A percentile compares a stretch with the other conserved stretches of the same genome.
Evolutionary conservation across 1,284 basidiomycete genomes (phyloP).

Genomic region (Farysia itapuensis): DNA sequence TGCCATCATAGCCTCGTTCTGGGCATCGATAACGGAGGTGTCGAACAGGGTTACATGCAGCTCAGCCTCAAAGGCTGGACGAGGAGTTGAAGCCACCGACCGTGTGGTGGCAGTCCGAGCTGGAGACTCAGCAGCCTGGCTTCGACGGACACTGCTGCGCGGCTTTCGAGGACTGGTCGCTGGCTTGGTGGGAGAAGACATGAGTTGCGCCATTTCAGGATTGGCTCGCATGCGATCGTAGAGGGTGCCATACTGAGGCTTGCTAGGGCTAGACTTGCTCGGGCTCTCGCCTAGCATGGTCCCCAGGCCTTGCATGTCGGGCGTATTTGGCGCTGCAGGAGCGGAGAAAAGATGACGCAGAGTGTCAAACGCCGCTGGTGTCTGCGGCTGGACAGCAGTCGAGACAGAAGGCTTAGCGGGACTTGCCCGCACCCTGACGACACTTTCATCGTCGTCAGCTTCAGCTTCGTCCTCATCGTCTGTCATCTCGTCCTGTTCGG

Average conservation of each 20-base stretch:
- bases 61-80: constrained; percentile 15
- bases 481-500: constrained; percentile 24
- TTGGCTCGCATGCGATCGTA: constrained; percentile 26
- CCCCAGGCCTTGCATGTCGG: constrained; percentile 16
- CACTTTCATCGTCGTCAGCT: constrained; percentile 21
- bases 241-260: constrained; percentile 17
- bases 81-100: background rate
- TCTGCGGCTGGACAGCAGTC: constrained; percentile 3
- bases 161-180: background rate
- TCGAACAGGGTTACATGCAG: constrained; percentile 30
- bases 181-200: constrained; percentile 8
- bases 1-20: constrained; percentile 21
- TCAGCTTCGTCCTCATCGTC: constrained; percentile 25
- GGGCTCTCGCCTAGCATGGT: constrained; percentile 6
- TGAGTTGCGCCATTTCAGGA: constrained; percentile 11
- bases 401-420: constrained; percentile 1
- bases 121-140: constrained; percentile 16
- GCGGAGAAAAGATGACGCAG: constrained; percentile 19
- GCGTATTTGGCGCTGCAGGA: constrained; percentile 9
- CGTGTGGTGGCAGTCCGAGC: background rate
- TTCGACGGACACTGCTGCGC: constrained; percentile 13
- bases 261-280: constrained; percentile 3
- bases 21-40: constrained; percentile 9
- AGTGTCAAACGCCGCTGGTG: constrained; percentile 18
- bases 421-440: constrained; percentile 3